Conservation (phyloP, 2,329 filamentous ascomycete species). For the Colletotrichum liaoningense region DNA sequence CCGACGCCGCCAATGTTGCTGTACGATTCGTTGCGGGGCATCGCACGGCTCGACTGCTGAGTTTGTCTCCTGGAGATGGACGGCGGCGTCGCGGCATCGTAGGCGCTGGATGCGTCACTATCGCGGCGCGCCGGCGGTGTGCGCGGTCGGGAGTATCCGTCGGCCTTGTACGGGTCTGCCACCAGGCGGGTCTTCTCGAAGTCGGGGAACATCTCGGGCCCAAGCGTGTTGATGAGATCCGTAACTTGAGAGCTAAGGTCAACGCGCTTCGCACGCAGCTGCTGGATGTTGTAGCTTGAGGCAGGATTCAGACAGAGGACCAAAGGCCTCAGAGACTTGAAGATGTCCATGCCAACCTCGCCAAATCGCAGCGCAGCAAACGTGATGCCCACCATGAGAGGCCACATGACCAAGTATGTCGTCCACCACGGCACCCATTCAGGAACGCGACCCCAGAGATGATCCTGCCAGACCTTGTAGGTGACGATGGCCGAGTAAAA, state of each 20-base stretch:
- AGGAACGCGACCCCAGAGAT: slow-evolving; percentile 85
- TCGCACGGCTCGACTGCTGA: slow-evolving; percentile 63
- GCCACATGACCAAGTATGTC: slow-evolving; percentile 79
- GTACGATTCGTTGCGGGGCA: slow-evolving; percentile 92
- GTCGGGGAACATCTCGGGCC: slow-evolving; percentile 97
- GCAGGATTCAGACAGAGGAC: slow-evolving; percentile 86
- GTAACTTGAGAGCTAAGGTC: slow-evolving; percentile 86
- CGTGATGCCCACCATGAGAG: slow-evolving; percentile 87
- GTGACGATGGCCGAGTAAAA: slow-evolving; percentile 82
- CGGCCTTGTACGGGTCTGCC: slow-evolving; percentile 60
- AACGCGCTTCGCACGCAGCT: slow-evolving; percentile 78
- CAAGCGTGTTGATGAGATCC: slow-evolving; percentile 92
- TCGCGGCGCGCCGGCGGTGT: slow-evolving; percentile 50
- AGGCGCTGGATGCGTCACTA: slow-evolving; percentile 60
- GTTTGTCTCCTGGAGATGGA: slow-evolving; percentile 61
- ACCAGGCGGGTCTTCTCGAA: slow-evolving; percentile 84
- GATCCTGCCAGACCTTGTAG: slow-evolving; percentile 83
- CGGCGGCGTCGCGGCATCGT: slow-evolving; percentile 52
- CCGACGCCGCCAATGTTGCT: slow-evolving; percentile 88
- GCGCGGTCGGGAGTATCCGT: slow-evolving; percentile 43
- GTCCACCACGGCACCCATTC: slow-evolving; percentile 83
- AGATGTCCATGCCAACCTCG: slow-evolving; percentile 98
- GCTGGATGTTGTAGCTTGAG: slow-evolving; percentile 85
- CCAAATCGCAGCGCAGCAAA: slow-evolving; percentile 95
- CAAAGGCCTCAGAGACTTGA: slow-evolving; percentile 92